Conservation (phyloP, 495 filamentous ascomycete genomes). For the Polyplosphaeria fusca region DNA sequence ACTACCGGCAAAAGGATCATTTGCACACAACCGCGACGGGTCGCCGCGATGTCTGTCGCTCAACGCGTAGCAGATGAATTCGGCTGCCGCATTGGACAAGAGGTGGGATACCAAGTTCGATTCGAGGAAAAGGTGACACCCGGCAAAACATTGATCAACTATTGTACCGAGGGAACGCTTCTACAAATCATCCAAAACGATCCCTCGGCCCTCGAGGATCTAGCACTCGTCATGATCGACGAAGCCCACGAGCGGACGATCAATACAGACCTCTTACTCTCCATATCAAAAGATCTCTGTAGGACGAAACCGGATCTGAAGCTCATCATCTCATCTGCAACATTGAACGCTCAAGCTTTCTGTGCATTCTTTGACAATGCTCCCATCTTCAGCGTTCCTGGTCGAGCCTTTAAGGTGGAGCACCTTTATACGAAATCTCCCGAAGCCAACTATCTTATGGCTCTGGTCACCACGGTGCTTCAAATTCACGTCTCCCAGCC, state of each 20-base stretch:
- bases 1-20: constrained; percentile 58
- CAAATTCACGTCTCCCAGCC: constrained; percentile 92
- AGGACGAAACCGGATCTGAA: constrained; percentile 83
- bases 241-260: constrained; percentile 95
- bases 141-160: constrained; percentile 91
- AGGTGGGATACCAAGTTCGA: constrained; percentile 92
- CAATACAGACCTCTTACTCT: constrained; percentile 86
- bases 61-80: constrained; percentile 93
- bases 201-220: constrained; percentile 80
- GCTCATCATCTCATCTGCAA: constrained; percentile 89
- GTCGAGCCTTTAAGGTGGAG: constrained; percentile 84
- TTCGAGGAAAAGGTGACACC: constrained; percentile 85
- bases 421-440: constrained; percentile 90
- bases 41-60: constrained; percentile 95
- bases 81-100: constrained; percentile 84
- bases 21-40: constrained; percentile 87
- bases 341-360: constrained; percentile 93
- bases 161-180: constrained; percentile 98
- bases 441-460: constrained; percentile 91
- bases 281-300: constrained; percentile 88
- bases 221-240: constrained; percentile 92
- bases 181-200: constrained; percentile 88
- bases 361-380: constrained; percentile 89
- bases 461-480: constrained; percentile 88
- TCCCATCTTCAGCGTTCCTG: constrained; percentile 95